phyloP scores from a whole-genome alignment of 2,329 filamentous ascomycete species.

The Lecanoromycetidae sp. region DNA sequence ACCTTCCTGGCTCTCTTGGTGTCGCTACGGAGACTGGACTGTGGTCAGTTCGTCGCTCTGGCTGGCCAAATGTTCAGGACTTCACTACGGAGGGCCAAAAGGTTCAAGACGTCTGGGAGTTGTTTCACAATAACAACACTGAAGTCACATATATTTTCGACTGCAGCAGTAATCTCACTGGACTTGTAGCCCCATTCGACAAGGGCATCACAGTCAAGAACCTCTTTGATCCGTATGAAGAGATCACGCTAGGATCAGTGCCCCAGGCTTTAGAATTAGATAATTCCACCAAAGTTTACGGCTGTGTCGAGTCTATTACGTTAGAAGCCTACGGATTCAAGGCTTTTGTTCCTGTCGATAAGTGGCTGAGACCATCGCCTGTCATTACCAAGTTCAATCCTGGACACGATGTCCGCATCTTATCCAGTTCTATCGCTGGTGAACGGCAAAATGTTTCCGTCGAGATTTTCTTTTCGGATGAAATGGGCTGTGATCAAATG shows the following conservation, averaged over 20 bases:
- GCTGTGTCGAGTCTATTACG: constrained; percentile 43
- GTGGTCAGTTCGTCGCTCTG: constrained; percentile 46
- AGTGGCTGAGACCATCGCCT: constrained; percentile 41
- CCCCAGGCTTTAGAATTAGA: constrained; percentile 20
- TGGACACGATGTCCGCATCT: constrained; percentile 47
- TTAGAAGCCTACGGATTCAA: constrained; percentile 47
- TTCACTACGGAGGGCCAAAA: constrained; percentile 23
- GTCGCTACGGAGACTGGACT: constrained; percentile 46
- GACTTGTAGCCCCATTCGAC: constrained; percentile 46
- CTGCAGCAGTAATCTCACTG: constrained; percentile 38
- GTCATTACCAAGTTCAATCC: constrained; percentile 49
- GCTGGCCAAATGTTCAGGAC: constrained; percentile 41
- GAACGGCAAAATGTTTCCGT: constrained; percentile 35
- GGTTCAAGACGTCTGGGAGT: constrained; percentile 36
- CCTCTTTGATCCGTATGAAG: constrained; percentile 50
- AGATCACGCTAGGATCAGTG: constrained; percentile 39
- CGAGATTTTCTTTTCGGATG: constrained; percentile 45
- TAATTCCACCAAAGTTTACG: constrained; percentile 29
- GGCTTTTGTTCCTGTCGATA: constrained; percentile 44
- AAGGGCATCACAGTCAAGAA: constrained; percentile 46
- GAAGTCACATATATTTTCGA: constrained; percentile 45
- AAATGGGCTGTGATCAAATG: constrained; percentile 50
- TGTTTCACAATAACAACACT: constrained; percentile 36
- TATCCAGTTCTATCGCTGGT: constrained; percentile 34
- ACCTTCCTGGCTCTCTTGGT: constrained; percentile 41